Conservation (phyloP, 495 filamentous ascomycete genomes). For the Penicillium lividum region DNA sequence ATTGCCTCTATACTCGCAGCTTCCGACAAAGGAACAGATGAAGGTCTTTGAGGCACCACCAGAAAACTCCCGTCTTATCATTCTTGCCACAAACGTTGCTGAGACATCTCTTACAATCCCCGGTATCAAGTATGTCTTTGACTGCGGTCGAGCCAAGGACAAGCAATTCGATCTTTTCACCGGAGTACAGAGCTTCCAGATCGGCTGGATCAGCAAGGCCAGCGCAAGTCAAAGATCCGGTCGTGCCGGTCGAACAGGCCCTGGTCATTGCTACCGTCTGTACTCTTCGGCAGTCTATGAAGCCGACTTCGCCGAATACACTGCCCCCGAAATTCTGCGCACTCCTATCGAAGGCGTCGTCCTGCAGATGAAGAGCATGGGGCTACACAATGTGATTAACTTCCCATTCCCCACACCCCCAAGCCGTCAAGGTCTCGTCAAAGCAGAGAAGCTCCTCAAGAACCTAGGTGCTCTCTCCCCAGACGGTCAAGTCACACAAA, state of each 20-base stretch:
- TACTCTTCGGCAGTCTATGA: slow-evolving; percentile 96
- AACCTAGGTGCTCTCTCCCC: slow-evolving; percentile 69
- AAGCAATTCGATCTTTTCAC: slow-evolving; percentile 79
- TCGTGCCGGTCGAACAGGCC: slow-evolving; percentile 92
- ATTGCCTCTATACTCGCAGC: slow-evolving; percentile 86
- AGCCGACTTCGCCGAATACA: slow-evolving; percentile 81
- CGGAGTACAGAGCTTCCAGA: slow-evolving; percentile 92
- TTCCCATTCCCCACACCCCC: slow-evolving; percentile 98
- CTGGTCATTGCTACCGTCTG: slow-evolving; percentile 91
- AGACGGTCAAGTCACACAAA: slow-evolving; percentile 70
- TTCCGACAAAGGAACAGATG: slow-evolving; percentile 92
- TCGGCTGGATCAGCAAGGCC: slow-evolving; percentile 97
- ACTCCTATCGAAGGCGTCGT: slow-evolving; percentile 93
- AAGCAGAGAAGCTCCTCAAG: slow-evolving; percentile 81
- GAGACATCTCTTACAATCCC: slow-evolving; percentile 98
- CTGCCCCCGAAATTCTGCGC: slow-evolving; percentile 83
- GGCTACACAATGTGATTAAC: slow-evolving; percentile 82
- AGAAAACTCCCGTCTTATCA: slow-evolving; percentile 79
- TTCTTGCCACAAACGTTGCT: slow-evolving; percentile 94
- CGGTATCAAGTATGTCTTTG: slow-evolving; percentile 93
- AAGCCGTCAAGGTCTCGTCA: slow-evolving; percentile 72
- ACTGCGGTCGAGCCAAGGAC: slow-evolving; percentile 89
- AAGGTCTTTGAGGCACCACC: slow-evolving; percentile 90
- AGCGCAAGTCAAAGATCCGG: slow-evolving; percentile 91
- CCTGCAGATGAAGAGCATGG: slow-evolving; percentile 94